Percentiles rank a stretch among this genome's conserved stretches.
Evolutionary conservation across 306 rosid genomes (phyloP).

Genomic region (Spatholobus suberectus): DNA sequence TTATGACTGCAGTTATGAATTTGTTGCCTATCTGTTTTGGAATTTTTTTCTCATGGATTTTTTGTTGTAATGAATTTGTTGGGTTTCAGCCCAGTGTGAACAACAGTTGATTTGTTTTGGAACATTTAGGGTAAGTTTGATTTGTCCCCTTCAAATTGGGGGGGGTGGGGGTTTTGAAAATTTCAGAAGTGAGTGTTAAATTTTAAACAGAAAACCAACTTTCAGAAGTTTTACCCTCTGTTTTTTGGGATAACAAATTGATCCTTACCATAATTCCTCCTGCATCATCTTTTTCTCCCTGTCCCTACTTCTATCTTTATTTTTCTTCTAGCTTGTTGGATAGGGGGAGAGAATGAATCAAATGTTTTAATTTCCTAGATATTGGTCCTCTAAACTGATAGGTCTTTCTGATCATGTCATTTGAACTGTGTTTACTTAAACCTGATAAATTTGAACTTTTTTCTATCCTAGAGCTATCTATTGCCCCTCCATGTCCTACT

Average conservation of each 20-base stretch:
- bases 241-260: neutral
- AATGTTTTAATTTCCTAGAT: constrained; percentile 18
- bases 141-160: neutral
- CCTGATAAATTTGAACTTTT: neutral
- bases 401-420: constrained; percentile 5
- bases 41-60: neutral
- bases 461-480: neutral
- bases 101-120: neutral
- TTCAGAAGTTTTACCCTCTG: neutral
- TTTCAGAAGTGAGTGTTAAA: neutral
- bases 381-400: neutral
- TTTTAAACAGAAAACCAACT: neutral
- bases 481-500: neutral
- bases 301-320: neutral
- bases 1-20: neutral
- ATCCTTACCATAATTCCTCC: neutral
- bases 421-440: neutral
- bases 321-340: constrained; percentile 16
- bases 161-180: neutral
- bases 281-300: neutral
- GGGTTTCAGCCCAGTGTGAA: neutral
- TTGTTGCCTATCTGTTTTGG: constrained; percentile 9
- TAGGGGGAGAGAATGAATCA: neutral
- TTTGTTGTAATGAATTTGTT: neutral
- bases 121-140: neutral